These are phyloP conservation scores for Hanseniaspora valbyensis DNA, from an alignment of 805 yeast genomes.

Conservation along the genomic window DNA sequence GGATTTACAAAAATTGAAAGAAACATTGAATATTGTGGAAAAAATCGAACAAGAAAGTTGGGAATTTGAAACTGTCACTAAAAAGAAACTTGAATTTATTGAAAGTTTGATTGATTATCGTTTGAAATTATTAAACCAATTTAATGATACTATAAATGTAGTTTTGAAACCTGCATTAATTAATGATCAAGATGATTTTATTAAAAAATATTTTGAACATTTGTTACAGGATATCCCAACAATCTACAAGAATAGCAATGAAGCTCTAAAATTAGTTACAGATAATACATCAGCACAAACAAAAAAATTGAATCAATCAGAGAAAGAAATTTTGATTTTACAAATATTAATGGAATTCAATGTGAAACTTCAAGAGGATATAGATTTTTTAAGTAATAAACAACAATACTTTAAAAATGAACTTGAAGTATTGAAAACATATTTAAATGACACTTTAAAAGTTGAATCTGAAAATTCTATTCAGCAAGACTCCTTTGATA, in stretches of 20 bases:
- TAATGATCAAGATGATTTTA: constrained; percentile 1
- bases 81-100: constrained; percentile 4
- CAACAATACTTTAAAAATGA: constrained; percentile 4
- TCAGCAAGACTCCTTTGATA: background rate
- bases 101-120: constrained; percentile 1
- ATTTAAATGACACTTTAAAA: background rate
- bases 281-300: background rate
- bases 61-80: constrained; percentile 21
- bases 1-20: constrained; percentile 43
- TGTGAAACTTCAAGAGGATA: background rate
- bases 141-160: background rate
- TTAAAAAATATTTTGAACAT: constrained; percentile 1
- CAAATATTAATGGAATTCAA: background rate
- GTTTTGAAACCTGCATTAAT: constrained; percentile 1
- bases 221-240: background rate
- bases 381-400: background rate
- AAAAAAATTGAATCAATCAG: background rate
- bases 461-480: background rate
- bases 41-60: constrained; percentile 28
- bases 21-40: constrained; percentile 34
- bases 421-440: background rate
- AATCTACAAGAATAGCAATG: background rate
- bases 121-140: background rate
- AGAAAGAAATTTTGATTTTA: background rate
- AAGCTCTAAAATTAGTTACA: background rate